Evolutionary conservation across 2,329 filamentous ascomycete genomes (phyloP).

Genomic region (Colletotrichum cuscutae): DNA sequence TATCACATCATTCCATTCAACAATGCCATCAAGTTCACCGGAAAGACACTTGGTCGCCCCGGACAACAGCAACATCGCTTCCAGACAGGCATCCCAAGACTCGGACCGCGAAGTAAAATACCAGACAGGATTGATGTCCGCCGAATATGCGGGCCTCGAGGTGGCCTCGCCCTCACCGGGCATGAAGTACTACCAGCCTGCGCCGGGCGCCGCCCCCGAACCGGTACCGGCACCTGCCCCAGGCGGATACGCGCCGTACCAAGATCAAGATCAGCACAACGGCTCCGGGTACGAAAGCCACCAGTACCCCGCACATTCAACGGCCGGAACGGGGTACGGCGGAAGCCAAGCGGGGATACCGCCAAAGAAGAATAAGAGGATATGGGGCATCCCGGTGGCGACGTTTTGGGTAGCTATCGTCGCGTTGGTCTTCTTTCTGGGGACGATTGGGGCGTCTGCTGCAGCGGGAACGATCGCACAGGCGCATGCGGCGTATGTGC

Average conservation of each 20-base stretch:
- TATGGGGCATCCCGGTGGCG: slow-evolving; percentile 17
- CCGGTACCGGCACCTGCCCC: slow-evolving; percentile 35
- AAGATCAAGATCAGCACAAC: slow-evolving; percentile 15
- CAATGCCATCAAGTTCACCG: not conserved
- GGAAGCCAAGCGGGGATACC: not conserved
- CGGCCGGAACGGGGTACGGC: not conserved
- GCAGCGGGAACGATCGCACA: slow-evolving; percentile 25
- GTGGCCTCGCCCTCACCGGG: slow-evolving; percentile 43
- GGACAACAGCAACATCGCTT: not conserved
- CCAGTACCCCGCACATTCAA: slow-evolving; percentile 5
- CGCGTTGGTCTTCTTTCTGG: slow-evolving; percentile 20
- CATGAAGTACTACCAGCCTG: slow-evolving; percentile 51
- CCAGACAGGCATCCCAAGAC: not conserved
- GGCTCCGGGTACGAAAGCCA: not conserved
- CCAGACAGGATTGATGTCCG: slow-evolving; percentile 11
- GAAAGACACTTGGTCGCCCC: not conserved
- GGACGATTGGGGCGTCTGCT: slow-evolving; percentile 27
- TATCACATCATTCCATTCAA: not conserved
- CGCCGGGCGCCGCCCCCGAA: slow-evolving; percentile 41
- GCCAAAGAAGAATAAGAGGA: slow-evolving; percentile 5
- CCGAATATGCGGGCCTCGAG: slow-evolving; percentile 17
- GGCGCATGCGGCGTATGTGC: slow-evolving; percentile 10
- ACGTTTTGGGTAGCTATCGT: slow-evolving; percentile 23
- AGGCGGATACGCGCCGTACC: slow-evolving; percentile 11
- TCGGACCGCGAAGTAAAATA: slow-evolving; percentile 4